phyloP scores from a whole-genome alignment of 2,329 filamentous ascomycete genomes.

The Dothideomycetes sp. region DNA sequence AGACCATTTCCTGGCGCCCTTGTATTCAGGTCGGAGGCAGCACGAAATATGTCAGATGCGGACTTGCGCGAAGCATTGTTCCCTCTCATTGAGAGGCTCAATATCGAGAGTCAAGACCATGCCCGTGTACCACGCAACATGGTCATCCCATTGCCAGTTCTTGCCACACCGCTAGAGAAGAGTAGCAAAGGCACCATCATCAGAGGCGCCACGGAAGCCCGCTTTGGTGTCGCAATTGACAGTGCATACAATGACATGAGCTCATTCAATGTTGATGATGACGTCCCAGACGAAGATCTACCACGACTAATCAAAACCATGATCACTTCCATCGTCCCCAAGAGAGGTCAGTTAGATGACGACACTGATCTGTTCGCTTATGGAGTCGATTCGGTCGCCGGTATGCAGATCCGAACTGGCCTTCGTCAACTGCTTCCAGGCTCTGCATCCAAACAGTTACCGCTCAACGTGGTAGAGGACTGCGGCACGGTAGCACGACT shows the following conservation, averaged over 20 bases:
- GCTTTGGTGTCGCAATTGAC: slow-evolving; percentile 37
- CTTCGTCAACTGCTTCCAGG: slow-evolving; percentile 25
- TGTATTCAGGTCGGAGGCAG: slow-evolving; percentile 34
- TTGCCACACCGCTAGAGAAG: slow-evolving; percentile 35
- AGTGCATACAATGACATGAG: slow-evolving; percentile 27
- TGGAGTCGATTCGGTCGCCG: slow-evolving; percentile 50
- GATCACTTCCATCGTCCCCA: slow-evolving; percentile 15
- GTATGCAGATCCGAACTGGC: slow-evolving; percentile 38
- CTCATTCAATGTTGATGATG: slow-evolving; percentile 10
- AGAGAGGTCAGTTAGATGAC: slow-evolving; percentile 14
- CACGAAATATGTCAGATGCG: slow-evolving; percentile 18
- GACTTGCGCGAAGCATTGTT: slow-evolving; percentile 33
- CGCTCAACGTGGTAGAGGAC: slow-evolving; percentile 50
- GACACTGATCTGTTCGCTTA: slow-evolving; percentile 45
- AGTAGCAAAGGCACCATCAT: slow-evolving; percentile 54
- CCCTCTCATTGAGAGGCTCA: slow-evolving; percentile 36
- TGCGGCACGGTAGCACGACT: slow-evolving; percentile 40
- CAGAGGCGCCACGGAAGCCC: slow-evolving; percentile 38
- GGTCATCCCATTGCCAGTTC: slow-evolving; percentile 35
- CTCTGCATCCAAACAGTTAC: slow-evolving; percentile 28
- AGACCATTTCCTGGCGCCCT: slow-evolving; percentile 45
- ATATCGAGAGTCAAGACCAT: slow-evolving; percentile 39
- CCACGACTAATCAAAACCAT: slow-evolving; percentile 19
- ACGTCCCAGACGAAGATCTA: slow-evolving; percentile 23
- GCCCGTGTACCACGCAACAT: slow-evolving; percentile 39